Evolutionary conservation across 2,329 filamentous ascomycete genomes (phyloP), one percentile per base, ranked within the genome.

Genomic region (Paraphoma chrysanthemicola): DNA sequence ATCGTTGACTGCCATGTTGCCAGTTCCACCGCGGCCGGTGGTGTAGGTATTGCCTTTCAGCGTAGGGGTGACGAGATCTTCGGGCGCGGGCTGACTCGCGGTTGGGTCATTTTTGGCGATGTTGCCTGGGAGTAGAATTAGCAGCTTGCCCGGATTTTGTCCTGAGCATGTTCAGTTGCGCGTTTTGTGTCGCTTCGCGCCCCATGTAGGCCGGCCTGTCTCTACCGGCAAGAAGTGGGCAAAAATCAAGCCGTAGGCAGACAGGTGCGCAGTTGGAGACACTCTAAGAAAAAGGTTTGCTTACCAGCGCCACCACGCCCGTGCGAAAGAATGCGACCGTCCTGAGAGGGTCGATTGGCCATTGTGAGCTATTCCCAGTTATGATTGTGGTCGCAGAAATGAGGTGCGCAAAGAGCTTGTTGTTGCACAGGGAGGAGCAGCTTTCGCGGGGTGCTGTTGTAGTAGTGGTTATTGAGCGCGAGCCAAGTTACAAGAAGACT

Each of bases 41-140:
- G 93, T 97, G 72, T 94, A 93, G 63, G 91, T 83, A n/a, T 90
- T 80, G 45, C 86, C 86, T 80, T 96, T 97, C 73, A 98, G 86
- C 11, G 87, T 90, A 1, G 93, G 93, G 1, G 93, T 97, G 69
- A 89, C 81, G 61, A 96, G 86, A 70, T 94, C 90, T 62, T 85
- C 79, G 55, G 75, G 62, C 47, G 73, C 70, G 46, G 74, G 63
- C 47, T 69, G 62, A 46, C 67, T 69, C 50, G 44, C 33, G 23
- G 68, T 69, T 48, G 69, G 67, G 46, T 76, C 72, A 28, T 77
- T 74, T 43, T 75, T 75, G 53, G 70, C 77, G 56, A 84, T 80
- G 74, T 85, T 85, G 63, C 82, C 82, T 79, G 63, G n/a, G 17
- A 28, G 16, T 16, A 41, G 59, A 30, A n/a, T 67, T 59, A 61